Percentiles rank a stretch among this genome's conserved stretches.
These are phyloP conservation scores for Spergularia bocconei DNA, from an alignment of 148 eudicot genomes.

Conservation along the genomic window DNA sequence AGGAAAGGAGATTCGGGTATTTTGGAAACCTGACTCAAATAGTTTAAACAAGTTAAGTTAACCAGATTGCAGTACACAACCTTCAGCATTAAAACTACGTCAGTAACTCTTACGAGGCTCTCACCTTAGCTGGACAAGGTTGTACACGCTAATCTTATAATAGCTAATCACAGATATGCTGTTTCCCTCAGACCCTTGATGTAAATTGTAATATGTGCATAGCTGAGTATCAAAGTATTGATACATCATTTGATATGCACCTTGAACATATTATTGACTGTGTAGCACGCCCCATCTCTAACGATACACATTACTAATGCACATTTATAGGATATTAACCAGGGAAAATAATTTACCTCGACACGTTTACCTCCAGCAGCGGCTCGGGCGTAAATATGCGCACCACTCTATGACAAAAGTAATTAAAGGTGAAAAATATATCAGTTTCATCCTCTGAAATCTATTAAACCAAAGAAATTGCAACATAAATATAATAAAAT, in stretches of 20 bases:
- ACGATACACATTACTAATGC: background rate
- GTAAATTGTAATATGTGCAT: background rate
- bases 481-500: background rate
- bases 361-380: conserved; percentile 54
- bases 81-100: background rate
- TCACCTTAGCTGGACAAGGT: background rate
- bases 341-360: conserved; percentile 40
- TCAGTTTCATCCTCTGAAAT: background rate
- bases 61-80: background rate
- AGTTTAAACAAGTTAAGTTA: background rate
- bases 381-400: conserved; percentile 50
- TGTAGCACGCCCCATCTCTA: too few relatives aligned
- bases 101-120: background rate
- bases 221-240: too few relatives aligned
- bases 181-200: background rate
- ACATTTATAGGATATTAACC: background rate
- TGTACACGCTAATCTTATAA: background rate
- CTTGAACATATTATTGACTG: too few relatives aligned
- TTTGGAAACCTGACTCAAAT: background rate
- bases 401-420: conserved; percentile 42
- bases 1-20: background rate
- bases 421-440: background rate
- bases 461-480: background rate
- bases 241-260: background rate
- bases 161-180: background rate